Evolutionary conservation across 306 rosid species (phyloP), one percentile per base, ranked within the genome.

Genomic region (Rubus parviflorus): DNA sequence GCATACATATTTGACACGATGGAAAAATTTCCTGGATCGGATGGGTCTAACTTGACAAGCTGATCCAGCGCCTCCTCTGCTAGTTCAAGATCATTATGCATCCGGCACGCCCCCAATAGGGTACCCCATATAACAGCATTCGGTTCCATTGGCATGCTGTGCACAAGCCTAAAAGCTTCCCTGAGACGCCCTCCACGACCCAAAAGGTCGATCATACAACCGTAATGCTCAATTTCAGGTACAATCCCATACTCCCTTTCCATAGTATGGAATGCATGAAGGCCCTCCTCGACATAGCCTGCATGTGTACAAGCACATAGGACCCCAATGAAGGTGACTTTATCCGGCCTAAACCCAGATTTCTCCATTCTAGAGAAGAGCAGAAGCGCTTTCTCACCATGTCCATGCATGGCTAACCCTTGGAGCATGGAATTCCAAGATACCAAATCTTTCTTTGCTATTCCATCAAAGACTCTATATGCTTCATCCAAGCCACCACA

Each of bases 351-450:
- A 75, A 92, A 87, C 62, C 97, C 96, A 73, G 85, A 88, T 16
- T 61, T 70, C 22, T 83, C 69, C 97, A 95, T 92, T 81, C 72
- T 81, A 76, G 86, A 73, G 83, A 95, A 95, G 76, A 90, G 88
- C 61, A 83, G 71, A 52, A 95, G 92, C 0, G 95, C 97, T 78
- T 85, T 82, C 79, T 86, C 78, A 0, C 96, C 97, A 16, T 78
- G 89, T 49, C 98, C 97, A 72, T 92, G 97, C 83, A 86, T 71
- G 10, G 91, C 97, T 45, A 90, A 85, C 22, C 97, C 97, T 58
- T 90, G 98, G 30, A 90, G 88, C 91, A 89, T 89, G 38, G 89
- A 82, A 85, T 93, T 93, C 98, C 98, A 90, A 42, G 98, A 90
- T 46, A 90, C 93, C 49, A 84, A 51, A 83, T 89, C 97, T 78